Conservation (phyloP, 352 stramenopile species). For the Phytophthora colocasiae region DNA sequence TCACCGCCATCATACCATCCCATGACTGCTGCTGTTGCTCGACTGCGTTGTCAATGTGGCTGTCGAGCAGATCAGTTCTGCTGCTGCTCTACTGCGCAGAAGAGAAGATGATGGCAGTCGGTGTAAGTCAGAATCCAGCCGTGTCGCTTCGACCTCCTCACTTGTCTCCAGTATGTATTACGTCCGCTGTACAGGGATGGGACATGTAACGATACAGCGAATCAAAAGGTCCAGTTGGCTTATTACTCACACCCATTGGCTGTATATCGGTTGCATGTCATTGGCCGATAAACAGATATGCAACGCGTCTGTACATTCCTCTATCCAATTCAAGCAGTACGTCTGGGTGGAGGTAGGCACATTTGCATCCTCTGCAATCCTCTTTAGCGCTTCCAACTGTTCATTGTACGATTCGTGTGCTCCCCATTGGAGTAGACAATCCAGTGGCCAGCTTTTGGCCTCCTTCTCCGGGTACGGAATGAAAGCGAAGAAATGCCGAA, state of each 20-base stretch:
- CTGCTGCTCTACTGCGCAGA: slow-evolving; percentile 16
- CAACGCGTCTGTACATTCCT: too few species aligned
- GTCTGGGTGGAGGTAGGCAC: too few species aligned
- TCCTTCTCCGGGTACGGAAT: too few species aligned
- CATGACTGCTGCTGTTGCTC: slow-evolving; percentile 25
- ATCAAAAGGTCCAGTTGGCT: slow-evolving; percentile 7
- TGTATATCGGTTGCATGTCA: slow-evolving; percentile 2
- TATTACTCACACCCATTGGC: slow-evolving; percentile 13
- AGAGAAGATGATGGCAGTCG: slow-evolving; percentile 23
- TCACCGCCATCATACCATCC: slow-evolving; percentile 43
- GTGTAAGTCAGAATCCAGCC: slow-evolving; percentile 33
- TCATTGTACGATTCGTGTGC: too few species aligned
- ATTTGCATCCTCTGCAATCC: too few species aligned
- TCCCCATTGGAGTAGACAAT: too few species aligned
- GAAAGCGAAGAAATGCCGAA: too few species aligned
- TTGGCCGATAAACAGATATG: slow-evolving; percentile 19
- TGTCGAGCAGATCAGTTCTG: slow-evolving; percentile 6
- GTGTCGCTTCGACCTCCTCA: slow-evolving; percentile 16
- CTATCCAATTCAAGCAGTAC: too few species aligned
- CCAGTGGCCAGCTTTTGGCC: too few species aligned
- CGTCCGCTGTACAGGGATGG: slow-evolving; percentile 17
- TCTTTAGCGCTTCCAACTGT: too few species aligned
- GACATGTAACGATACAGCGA: slow-evolving; percentile 20
- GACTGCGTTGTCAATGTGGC: not conserved
- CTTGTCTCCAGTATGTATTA: slow-evolving; percentile 31